These are phyloP conservation scores for Trypanosoma brucei DNA, from an alignment of 208 protist genomes.

Conservation along the genomic window DNA sequence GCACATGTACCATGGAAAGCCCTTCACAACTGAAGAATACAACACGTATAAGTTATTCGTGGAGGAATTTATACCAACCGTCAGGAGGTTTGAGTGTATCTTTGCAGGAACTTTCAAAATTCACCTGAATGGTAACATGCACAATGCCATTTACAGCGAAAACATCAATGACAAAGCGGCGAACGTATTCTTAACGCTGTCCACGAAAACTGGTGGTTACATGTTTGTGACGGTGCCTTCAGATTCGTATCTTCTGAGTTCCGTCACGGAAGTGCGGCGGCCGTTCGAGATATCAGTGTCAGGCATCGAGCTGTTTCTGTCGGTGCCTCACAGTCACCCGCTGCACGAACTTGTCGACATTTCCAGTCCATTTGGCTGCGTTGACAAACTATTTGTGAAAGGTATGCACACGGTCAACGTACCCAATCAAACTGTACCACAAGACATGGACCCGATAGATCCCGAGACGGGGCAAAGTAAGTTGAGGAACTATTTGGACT, in stretches of 20 bases:
- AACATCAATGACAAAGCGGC: conserved; percentile 59
- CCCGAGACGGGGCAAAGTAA: conserved; percentile 40
- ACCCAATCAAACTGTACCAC: conserved; percentile 52
- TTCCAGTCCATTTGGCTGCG: conserved; percentile 40
- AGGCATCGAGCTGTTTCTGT: conserved; percentile 51
- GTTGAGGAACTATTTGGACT: conserved; percentile 59
- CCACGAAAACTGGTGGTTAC: conserved; percentile 27
- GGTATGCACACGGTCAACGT: conserved; percentile 60
- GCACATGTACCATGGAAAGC: conserved; percentile 78
- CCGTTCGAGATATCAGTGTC: conserved; percentile 50
- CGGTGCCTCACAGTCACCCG: conserved; percentile 61
- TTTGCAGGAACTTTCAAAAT: conserved; percentile 33
- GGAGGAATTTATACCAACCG: conserved; percentile 73
- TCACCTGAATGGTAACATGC: conserved; percentile 69
- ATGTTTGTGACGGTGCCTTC: conserved; percentile 69
- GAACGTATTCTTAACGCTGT: conserved; percentile 71
- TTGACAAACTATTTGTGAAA: conserved; percentile 39
- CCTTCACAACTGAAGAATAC: conserved; percentile 70
- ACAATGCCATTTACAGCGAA: conserved; percentile 77
- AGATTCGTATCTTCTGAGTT: conserved; percentile 78
- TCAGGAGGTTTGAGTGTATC: conserved; percentile 78
- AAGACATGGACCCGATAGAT: conserved; percentile 36
- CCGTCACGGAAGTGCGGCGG: conserved; percentile 65
- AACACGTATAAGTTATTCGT: conserved; percentile 69
- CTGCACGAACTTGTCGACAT: conserved; percentile 39